Base-by-base conservation (phyloP, 2,329 filamentous ascomycete genomes). In the Lasiodiplodia sp. region DNA sequence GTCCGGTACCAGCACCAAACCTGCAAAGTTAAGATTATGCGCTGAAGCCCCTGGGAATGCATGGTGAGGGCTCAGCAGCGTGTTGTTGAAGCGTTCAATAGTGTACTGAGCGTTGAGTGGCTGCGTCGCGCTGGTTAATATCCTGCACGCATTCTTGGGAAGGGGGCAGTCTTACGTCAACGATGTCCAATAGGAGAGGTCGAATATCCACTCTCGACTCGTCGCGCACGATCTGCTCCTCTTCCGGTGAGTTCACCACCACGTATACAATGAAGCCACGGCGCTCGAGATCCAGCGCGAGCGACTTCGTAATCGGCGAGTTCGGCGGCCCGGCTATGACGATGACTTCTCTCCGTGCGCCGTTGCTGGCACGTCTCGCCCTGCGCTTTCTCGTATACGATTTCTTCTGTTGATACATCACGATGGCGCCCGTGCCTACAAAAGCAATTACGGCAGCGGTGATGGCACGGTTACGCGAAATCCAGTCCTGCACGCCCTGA, bases 201-300 rank as follows among this genome's bases (percentile, higher is more conserved):
- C 91, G 88, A 72, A 98, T 91, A 77, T 98, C 96, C 7, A 89
- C 85, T 70, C 93, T 87, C n/a, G 90, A 87, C 78, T 97, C 88
- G 70, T 88, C 87, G 70, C 92, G 88, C 16, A 98, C 90, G 71
- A 91, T 83, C 44, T 90, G 85, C 78, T 98, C 94, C 73, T 98
- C 95, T 74, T 97, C 92, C 69, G 90, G 83, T n/a, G 89, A 93
- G 71, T 89, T 91, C 75, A 94, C 95, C 0, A 97, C 92, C 70
- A 99, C 86, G 79, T 94, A 99, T 68, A 98, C 93, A 70, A 98
- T 92, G 79, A 96, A 98, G 4, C 96, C 96, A 72, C 94, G 89
- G 69, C 94, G 87, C 81, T 98, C 96, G 72, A 99, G 84, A 76
- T 99, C 96, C 58, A 94, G 82, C 2, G 93, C 90, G 66, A 98